phyloP scores from a whole-genome alignment of 176 grass and related monocot species.

The Metroxylon sagu region DNA sequence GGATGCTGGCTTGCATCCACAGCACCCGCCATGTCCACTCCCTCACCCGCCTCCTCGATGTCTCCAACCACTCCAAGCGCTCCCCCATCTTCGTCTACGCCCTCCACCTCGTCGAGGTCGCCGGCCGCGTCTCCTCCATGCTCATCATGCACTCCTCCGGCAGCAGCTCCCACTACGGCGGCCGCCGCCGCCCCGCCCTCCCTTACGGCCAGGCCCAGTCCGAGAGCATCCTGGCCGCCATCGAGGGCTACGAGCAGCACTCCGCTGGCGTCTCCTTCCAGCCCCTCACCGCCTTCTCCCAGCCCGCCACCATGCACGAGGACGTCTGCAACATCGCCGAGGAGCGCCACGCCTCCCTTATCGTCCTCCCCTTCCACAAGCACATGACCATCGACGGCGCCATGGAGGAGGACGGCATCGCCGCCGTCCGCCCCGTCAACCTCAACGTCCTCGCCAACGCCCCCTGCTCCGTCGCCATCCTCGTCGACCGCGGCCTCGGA shows the following conservation, averaged over 20 bases:
- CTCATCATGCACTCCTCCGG: conserved; percentile 28
- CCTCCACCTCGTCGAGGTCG: conserved; percentile 34
- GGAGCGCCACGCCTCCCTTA: conserved; percentile 22
- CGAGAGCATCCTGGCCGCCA: conserved; percentile 24
- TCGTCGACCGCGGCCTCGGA: conserved; percentile 31
- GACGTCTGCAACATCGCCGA: conserved; percentile 32
- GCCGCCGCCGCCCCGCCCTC: neutral
- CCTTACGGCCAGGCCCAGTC: conserved; percentile 4
- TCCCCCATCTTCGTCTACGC: conserved; percentile 34
- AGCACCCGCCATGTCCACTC: conserved; percentile 31
- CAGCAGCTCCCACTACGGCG: neutral
- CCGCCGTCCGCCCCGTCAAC: conserved; percentile 23
- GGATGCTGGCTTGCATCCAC: conserved; percentile 33
- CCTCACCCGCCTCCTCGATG: conserved; percentile 25
- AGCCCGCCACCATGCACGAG: conserved; percentile 22
- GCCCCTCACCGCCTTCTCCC: conserved; percentile 22
- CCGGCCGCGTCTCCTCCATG: conserved; percentile 29
- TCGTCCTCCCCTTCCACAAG: conserved; percentile 44
- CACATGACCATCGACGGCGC: conserved; percentile 23
- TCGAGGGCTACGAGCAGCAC: conserved; percentile 32
- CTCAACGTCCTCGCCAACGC: conserved; percentile 14
- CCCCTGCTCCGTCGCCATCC: conserved; percentile 35
- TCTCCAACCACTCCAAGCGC: conserved; percentile 25
- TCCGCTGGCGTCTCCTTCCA: conserved; percentile 17
- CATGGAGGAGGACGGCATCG: conserved; percentile 23